These are phyloP conservation scores for Phytophthora chlamydospora DNA, from an alignment of 352 stramenopile genomes.

Conservation along the genomic window DNA sequence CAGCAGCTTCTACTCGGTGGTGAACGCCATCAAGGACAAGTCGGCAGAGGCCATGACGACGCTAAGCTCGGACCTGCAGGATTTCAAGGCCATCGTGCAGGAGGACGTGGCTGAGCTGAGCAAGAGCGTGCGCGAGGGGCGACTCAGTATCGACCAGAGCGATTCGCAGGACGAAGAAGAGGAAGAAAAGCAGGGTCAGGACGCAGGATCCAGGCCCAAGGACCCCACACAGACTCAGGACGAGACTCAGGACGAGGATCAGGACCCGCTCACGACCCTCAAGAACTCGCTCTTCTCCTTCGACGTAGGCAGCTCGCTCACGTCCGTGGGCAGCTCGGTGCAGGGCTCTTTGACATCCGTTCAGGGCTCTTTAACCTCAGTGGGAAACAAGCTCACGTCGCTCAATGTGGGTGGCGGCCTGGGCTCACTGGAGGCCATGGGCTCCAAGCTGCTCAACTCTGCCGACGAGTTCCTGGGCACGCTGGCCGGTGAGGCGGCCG, in stretches of 20 bases:
- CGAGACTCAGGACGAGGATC: constrained; percentile 12
- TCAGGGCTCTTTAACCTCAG: constrained; percentile 39
- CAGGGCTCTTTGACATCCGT: constrained; percentile 22
- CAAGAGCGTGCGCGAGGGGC: constrained; percentile 56
- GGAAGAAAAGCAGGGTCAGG: constrained; percentile 7
- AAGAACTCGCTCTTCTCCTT: constrained; percentile 69
- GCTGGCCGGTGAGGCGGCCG: constrained; percentile 35
- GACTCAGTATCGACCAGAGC: constrained; percentile 46
- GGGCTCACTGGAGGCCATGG: constrained; percentile 59
- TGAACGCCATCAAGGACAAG: constrained; percentile 57
- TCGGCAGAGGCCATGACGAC: constrained; percentile 76
- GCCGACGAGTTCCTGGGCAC: constrained; percentile 68
- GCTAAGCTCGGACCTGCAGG: constrained; percentile 74
- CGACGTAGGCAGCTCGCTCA: constrained; percentile 42
- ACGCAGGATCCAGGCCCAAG: neutral
- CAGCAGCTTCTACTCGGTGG: constrained; percentile 56
- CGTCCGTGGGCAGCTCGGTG: constrained; percentile 32
- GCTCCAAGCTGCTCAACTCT: constrained; percentile 73
- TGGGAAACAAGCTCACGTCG: constrained; percentile 40
- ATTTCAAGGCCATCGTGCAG: constrained; percentile 73
- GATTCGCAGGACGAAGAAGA: constrained; percentile 24
- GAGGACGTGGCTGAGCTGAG: constrained; percentile 70
- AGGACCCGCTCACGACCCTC: constrained; percentile 23
- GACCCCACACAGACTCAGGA: constrained; percentile 5
- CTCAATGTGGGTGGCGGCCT: constrained; percentile 40